Evolutionary conservation across 176 grass and related monocot genomes (phyloP), one percentile per base, ranked within the genome.

Genomic region (Triticum dicoccoides): DNA sequence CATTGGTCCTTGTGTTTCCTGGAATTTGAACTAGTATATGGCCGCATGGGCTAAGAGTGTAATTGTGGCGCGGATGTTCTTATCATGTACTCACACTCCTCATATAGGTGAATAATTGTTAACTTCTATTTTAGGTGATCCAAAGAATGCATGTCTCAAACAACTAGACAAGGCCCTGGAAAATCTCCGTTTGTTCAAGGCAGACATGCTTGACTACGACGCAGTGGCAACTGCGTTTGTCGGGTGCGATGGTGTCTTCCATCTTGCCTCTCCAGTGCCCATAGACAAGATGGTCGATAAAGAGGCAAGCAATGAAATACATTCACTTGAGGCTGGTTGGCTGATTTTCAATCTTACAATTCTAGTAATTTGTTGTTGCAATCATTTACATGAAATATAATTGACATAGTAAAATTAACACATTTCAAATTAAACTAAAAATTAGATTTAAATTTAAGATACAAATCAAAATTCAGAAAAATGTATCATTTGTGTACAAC

Each of bases 191-290:
- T 32, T 93, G 27, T 87, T 93, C 29, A 85, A 90, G 74, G 81
- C 91, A 51, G 88, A 93, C 65, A 54, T 93, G 83, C 81, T 93
- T 13, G 84, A 89, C 35, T 67, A 82, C 9, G 67, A 83, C 64
- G 24, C 64, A 23, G 27, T 93, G 49, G 70, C 51, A 49, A 29
- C 76, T 6, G 91, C 87, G 8, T 82, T 93, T 71, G 77, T 11
- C 11, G 84, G 85, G 6, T 93, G 91, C 14, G 77, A 90, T 29
- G 84, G 84, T 21, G 91, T 92, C 67, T 87, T 92, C 66, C 91
- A 92, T 63, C 49, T 86, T 11, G 91, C 91, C 3, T 72, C 86
- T 90, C 91, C 91, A 51, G 80, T 93, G 25, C 81, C 87, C 6
- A 20, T 65, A 51, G 12, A 75, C 10, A 63, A 62, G 65, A 58